Conservation (phyloP, 1,139 yeast species). For the Geotrichum restrictum region DNA sequence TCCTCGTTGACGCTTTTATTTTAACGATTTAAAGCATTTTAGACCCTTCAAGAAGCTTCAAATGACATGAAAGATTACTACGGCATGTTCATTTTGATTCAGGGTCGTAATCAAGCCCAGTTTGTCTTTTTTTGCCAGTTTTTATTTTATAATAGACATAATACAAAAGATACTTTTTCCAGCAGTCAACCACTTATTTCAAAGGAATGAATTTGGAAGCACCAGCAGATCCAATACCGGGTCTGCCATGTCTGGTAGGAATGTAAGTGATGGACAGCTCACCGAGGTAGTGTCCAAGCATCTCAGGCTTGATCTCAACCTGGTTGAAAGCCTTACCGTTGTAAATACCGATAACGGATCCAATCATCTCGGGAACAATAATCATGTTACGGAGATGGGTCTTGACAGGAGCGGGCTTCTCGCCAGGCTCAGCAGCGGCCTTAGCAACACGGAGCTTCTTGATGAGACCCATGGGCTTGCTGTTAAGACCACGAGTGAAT, state of each 20-base stretch:
- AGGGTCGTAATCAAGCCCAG: too few species aligned
- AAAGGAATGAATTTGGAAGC: slow-evolving; percentile 53
- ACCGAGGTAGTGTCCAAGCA: slow-evolving; percentile 99
- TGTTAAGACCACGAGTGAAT: slow-evolving; percentile 95
- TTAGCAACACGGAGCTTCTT: slow-evolving; percentile 98
- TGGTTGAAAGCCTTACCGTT: slow-evolving; percentile 99
- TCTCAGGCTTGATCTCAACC: slow-evolving; percentile 98
- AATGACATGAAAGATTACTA: too few species aligned
- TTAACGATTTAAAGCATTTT: too few species aligned
- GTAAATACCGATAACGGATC: slow-evolving; percentile 98
- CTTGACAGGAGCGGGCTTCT: slow-evolving; percentile 97
- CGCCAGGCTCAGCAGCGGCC: slow-evolving; percentile 86
- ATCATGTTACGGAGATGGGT: slow-evolving; percentile 99
- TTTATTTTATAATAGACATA: not conserved
- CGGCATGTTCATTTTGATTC: too few species aligned
- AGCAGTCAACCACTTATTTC: slow-evolving; percentile 31
- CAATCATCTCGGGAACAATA: slow-evolving; percentile 99
- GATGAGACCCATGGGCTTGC: slow-evolving; percentile 95
- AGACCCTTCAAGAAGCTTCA: too few species aligned
- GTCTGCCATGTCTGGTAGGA: slow-evolving; percentile 99
- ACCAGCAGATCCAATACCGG: slow-evolving; percentile 78
- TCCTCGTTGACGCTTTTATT: too few species aligned
- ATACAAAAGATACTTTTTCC: not conserved
- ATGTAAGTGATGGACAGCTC: slow-evolving; percentile 99
- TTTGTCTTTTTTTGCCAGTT: not conserved